phyloP scores from a whole-genome alignment of 352 stramenopile species.

The Phytophthora ohioensis region DNA sequence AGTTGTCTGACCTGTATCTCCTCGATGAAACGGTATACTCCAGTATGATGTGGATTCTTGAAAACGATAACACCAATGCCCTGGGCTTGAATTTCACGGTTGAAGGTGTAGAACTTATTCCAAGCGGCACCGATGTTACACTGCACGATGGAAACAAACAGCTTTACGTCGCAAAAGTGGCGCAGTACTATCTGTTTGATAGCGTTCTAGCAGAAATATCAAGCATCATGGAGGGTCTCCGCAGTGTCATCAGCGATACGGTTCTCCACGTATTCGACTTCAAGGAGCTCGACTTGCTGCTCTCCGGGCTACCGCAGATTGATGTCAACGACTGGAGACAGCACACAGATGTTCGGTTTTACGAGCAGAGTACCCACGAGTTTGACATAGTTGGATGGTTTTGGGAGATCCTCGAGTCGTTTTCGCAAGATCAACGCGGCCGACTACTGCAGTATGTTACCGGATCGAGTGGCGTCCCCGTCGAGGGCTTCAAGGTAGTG shows the following conservation, averaged over 20 bases:
- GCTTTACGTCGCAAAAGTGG: slow-evolving; percentile 92
- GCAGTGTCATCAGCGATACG: slow-evolving; percentile 95
- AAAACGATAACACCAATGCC: slow-evolving; percentile 58
- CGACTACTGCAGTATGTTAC: slow-evolving; percentile 88
- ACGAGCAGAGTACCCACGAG: slow-evolving; percentile 46
- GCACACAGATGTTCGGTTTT: slow-evolving; percentile 71
- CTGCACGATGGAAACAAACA: slow-evolving; percentile 97
- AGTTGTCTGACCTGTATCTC: slow-evolving; percentile 65
- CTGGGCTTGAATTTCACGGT: slow-evolving; percentile 76
- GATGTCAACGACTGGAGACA: slow-evolving; percentile 89
- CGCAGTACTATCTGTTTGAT: slow-evolving; percentile 97
- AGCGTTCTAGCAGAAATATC: slow-evolving; percentile 91
- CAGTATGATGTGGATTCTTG: slow-evolving; percentile 71
- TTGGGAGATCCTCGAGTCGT: slow-evolving; percentile 74
- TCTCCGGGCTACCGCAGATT: slow-evolving; percentile 80
- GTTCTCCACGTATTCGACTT: slow-evolving; percentile 98
- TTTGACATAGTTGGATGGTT: slow-evolving; percentile 76
- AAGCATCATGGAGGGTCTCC: slow-evolving; percentile 89
- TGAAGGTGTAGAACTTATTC: slow-evolving; percentile 67
- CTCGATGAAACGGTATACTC: slow-evolving; percentile 78
- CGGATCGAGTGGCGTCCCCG: slow-evolving; percentile 80
- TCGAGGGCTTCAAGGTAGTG: slow-evolving; percentile 78
- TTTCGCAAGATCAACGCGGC: slow-evolving; percentile 67
- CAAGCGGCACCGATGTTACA: slow-evolving; percentile 54
- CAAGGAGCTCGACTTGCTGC: slow-evolving; percentile 94